Base-by-base conservation (phyloP, 2,329 filamentous ascomycete genomes). In the Neofusicoccum umdonicola region DNA sequence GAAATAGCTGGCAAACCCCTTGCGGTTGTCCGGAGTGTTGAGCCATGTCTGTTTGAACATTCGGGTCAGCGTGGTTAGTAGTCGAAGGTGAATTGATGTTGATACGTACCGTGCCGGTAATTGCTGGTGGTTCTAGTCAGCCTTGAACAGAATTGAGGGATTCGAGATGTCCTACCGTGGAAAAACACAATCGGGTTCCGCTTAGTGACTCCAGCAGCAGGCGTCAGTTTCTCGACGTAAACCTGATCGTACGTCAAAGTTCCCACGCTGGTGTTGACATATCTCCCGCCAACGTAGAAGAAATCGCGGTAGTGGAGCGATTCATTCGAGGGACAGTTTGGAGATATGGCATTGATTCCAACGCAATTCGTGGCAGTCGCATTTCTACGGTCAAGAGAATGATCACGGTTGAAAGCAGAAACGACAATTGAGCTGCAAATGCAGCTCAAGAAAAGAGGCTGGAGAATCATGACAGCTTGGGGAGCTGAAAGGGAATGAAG, bases 191-290 rank as follows among this genome's bases (percentile, higher is more conserved):
- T 66, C 4, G 70, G 71, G 47, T 69, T 67, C 42, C 66, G 65
- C 48, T 69, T 56, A 57, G 68, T 35, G 65, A 63, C 69, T 37
- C 70, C 71, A 11, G 52, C 31, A 5, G 69, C 66, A 12, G 82
- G 81, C 5, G 69, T 67, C 13, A 85, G 74, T 63, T 76, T 77
- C 73, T 86, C 84, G 34, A 85, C 82, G 67, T 86, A 85, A 77
- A 85, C 83, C 73, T 86, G 84, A 61, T 78, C 77, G 22, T 54
- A 64, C 8, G 54, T 50, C 35, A 60, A 17, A 50, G 69, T 67
- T 5, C 67, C 67, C 22, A 68, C 67, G 12, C 67, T 64, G n/a
- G 63, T 71, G 19, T 71, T 66, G 48, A 71, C 66, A 52, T 72
- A 72, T 48, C 67, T 57, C 54, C 70, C 69, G n/a, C 71, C 70